Percentiles rank a stretch among this genome's conserved stretches.
These are phyloP conservation scores for Wickerhamiella nectarea DNA, from an alignment of 805 yeast species.

Conservation along the genomic window DNA sequence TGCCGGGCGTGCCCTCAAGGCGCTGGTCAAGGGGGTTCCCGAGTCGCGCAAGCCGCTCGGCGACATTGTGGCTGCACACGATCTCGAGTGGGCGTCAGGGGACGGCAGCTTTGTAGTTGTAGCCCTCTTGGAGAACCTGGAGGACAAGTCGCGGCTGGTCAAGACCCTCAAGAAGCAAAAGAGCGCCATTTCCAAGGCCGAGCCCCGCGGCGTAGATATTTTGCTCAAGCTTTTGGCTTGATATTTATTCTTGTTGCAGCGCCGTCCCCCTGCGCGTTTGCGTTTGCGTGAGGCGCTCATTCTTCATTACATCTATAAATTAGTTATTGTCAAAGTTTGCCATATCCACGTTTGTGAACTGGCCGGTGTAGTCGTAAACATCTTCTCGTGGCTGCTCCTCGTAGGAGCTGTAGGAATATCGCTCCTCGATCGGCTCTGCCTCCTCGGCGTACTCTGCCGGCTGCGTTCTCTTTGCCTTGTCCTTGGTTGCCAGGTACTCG, in stretches of 20 bases:
- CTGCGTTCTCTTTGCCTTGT: constrained; percentile 13
- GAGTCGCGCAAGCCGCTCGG: constrained; percentile 35
- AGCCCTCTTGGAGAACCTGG: constrained; percentile 57
- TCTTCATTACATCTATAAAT: constrained; percentile 6
- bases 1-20: constrained; percentile 18
- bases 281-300: too few species aligned
- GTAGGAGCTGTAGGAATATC: constrained; percentile 10
- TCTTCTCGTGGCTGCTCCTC: constrained; percentile 15
- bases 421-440: constrained; percentile 4
- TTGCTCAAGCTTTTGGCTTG: constrained; percentile 20
- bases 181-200: constrained; percentile 19
- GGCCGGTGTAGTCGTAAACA: constrained; percentile 21
- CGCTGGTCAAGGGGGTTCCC: constrained; percentile 23
- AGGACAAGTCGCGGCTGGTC: constrained; percentile 34
- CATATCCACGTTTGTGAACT: constrained; percentile 19
- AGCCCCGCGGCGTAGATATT: constrained; percentile 27
- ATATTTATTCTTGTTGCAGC: background rate
- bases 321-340: constrained; percentile 6
- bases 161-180: constrained; percentile 36
- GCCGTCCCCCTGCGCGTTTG: too few species aligned
- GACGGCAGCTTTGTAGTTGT: constrained; percentile 72
- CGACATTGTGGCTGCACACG: constrained; percentile 40
- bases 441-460: background rate
- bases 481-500: constrained; percentile 26
- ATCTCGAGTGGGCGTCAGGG: constrained; percentile 55